Base-by-base conservation (phyloP, 345 rosid species). In the Luvunga scandens region DNA sequence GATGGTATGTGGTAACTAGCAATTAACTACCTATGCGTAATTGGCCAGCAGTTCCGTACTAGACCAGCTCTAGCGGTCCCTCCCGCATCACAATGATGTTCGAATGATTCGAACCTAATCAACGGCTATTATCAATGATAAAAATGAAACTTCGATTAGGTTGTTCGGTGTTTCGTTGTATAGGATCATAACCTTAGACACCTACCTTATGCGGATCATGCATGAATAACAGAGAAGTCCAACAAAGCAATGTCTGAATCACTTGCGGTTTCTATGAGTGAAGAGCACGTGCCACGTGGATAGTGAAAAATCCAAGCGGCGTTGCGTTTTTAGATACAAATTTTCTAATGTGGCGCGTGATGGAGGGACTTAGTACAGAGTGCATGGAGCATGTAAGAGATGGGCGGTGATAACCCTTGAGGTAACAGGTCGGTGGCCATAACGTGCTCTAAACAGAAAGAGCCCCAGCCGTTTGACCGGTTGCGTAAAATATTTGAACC, bases 401-500 rank as follows among this genome's bases (percentile, higher is more conserved):
- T 67, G 78, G 73, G 66, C 4, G 66, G 36, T 56, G n/a, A 22
- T 21, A 7, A 36, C 50, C 24, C 7, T 27, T 28, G 5, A 21
- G 69, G 25, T 60, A 61, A 42, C 31, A 30, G 80, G 82, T 76
- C 88, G 78, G 86, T 80, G 82, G 55, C 50, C 75, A 66, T 77
- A 71, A 75, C 85, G 80, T 75, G 73, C 70, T 45, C 3, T 1
- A 48, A 63, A 57, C 25, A 33, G 61, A 28, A 19, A 39, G 56
- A 19, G 56, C 7, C 31, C 68, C 28, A 13, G 24, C 31, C 45
- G 59, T 81, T 78, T 86, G 85, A 86, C 85, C 30, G 83, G 84
- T 25, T 27, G 21, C 7, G 71, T 66, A 13, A 69, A 65, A 22
- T n/a, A 67, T 74, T 72, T 66, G 3, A 75, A 75, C 16, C 24